Conservation (phyloP, 257 asterid genomes). For the Solanum habrochaites region DNA sequence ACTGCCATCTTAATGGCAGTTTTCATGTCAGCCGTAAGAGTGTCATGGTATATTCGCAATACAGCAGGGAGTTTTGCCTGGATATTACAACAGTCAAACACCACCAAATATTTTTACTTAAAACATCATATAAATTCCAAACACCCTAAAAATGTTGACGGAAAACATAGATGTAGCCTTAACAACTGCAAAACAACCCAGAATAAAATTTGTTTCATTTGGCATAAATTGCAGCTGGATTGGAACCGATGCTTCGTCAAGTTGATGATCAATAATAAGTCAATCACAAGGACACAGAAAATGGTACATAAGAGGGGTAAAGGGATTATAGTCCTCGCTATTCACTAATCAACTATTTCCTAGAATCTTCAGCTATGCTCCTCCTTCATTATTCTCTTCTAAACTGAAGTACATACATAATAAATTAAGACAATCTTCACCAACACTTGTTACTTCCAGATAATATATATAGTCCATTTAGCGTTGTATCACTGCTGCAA, state of each 20-base stretch:
- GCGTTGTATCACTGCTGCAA: neutral
- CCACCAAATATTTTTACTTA: neutral
- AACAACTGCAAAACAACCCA: neutral
- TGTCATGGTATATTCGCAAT: constrained; percentile 84
- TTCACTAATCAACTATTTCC: neutral
- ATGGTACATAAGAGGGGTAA: neutral
- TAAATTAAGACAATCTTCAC: neutral
- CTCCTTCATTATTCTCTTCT: neutral
- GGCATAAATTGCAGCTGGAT: neutral
- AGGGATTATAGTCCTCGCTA: neutral
- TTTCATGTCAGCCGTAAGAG: constrained; percentile 83
- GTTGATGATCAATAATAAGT: neutral
- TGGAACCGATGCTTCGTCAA: neutral
- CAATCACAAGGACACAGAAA: neutral
- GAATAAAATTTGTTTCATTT: neutral
- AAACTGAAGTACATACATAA: neutral
- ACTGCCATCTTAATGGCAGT: constrained; percentile 74
- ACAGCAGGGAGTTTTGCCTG: constrained; percentile 96
- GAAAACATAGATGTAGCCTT: neutral
- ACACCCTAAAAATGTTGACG: neutral
- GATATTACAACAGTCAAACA: constrained; percentile 10
- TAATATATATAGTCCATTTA: neutral
- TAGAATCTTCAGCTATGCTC: neutral
- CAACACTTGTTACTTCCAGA: neutral
- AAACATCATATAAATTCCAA: neutral